Conservation (phyloP, 345 rosid genomes). For the Populus simonii region DNA sequence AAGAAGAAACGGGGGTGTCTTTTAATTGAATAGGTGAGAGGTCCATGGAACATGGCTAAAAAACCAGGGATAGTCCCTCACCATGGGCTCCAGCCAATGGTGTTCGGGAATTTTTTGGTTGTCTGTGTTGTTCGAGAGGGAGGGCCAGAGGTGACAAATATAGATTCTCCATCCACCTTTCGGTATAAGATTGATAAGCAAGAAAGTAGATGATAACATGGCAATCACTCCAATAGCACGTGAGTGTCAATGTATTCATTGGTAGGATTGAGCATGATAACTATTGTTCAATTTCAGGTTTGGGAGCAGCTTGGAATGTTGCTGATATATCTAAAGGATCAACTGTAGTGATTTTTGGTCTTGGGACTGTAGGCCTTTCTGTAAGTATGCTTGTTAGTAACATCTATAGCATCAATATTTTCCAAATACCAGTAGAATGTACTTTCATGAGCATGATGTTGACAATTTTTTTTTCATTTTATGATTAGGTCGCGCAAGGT, state of each 20-base stretch:
- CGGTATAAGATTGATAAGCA: not conserved
- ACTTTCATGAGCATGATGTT: not conserved
- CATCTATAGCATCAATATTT: not conserved
- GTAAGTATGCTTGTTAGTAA: conserved; percentile 41
- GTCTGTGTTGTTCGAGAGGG: too few relatives aligned
- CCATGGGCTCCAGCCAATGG: too few relatives aligned
- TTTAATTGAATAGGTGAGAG: too few relatives aligned
- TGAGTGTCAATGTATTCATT: not conserved
- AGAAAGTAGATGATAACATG: not conserved
- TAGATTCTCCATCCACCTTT: not conserved
- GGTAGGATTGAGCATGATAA: not conserved
- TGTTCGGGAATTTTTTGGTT: too few relatives aligned
- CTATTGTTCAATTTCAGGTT: conserved; percentile 39
- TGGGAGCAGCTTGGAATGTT: conserved; percentile 98
- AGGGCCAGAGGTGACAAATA: too few relatives aligned
- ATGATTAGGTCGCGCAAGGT: conserved; percentile 84
- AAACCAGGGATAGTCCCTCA: too few relatives aligned
- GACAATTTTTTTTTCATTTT: not conserved
- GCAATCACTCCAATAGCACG: not conserved
- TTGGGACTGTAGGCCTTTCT: conserved; percentile 91
- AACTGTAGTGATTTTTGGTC: conserved; percentile 79
- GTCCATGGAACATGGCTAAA: too few relatives aligned
- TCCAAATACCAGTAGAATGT: not conserved
- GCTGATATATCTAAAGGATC: conserved; percentile 75
- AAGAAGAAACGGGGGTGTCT: too few relatives aligned